Base-by-base conservation (phyloP, 148 eudicot genomes). In the Pharnaceum exiguum region DNA sequence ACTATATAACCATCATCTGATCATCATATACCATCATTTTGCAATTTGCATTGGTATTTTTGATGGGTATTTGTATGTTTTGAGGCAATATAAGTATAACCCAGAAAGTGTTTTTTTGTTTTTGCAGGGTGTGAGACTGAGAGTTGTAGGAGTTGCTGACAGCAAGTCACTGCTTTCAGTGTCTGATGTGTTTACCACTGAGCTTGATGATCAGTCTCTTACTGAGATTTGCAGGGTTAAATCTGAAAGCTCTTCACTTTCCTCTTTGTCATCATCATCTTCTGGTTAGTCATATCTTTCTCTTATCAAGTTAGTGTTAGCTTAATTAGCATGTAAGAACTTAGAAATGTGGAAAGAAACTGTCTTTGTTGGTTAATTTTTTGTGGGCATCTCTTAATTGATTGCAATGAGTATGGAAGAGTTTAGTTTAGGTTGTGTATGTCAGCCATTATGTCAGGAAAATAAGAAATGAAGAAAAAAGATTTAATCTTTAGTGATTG, bases 61-160 rank as follows among this genome's bases (percentile, higher is more conserved):
- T 11, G 13, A 29, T 18, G 19, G 49, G 22, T 45, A 3, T 45
- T 45, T 26, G 54, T 6, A 10, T 23, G 9, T 2, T 16, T 1
- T 9, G 5, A 15, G 36, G 16, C 1, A 13, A 8, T 22, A 1
- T 10, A 32, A 32, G 16, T n/a, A 23, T 25, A 10, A 10, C 8
- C 3, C 19, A 16, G 6, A 27, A 55, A 16, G 7, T 2, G 26
- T 54, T 23, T 45, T 26, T 24, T 51, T 36, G 9, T 32, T 43
- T 26, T 69, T 63, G 23, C 71, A 93, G 95, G 90, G 90, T 16
- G 80, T 93, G 51, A 60, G 77, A 60, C 67, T 93, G 75, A 65
- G 87, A 55, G 85, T 93, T 25, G 75, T 89, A 47, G 99, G 96
- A 36, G 77, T 89, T 43, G 85, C 89, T 33, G 96, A 93, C 60